These are phyloP conservation scores for Microbotryum intermedium DNA, from an alignment of 1,284 basidiomycete genomes.

Conservation along the genomic window DNA sequence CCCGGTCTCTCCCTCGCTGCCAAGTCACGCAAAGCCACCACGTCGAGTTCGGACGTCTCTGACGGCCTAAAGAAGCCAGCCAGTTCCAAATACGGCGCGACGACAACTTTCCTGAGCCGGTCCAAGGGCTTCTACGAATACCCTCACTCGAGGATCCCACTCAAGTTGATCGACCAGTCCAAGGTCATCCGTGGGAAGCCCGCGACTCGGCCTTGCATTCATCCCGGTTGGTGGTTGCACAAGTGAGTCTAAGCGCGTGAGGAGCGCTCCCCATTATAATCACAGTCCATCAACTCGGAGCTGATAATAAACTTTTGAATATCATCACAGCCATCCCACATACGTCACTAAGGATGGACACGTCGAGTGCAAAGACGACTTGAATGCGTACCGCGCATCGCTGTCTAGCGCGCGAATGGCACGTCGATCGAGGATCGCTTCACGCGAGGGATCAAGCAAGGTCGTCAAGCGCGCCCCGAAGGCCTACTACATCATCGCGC, in stretches of 20 bases:
- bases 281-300: too few species aligned
- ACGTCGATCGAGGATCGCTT: not conserved
- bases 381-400: not conserved
- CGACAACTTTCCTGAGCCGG: not conserved
- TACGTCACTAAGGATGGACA: not conserved
- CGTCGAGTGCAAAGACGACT: not conserved
- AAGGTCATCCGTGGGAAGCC: slow-evolving; percentile 11
- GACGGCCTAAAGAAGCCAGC: not conserved
- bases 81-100: not conserved
- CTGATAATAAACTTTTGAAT: too few species aligned
- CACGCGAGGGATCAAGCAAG: not conserved
- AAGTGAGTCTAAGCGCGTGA: too few species aligned
- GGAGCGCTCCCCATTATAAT: too few species aligned
- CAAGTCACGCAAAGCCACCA: not conserved
- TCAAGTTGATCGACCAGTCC: slow-evolving; percentile 5
- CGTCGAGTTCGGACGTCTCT: not conserved
- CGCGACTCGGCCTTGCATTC: slow-evolving; percentile 19
- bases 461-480: not conserved
- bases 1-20: not conserved
- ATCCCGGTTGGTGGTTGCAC: slow-evolving; percentile 16
- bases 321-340: not conserved
- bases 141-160: slow-evolving; percentile 2
- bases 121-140: slow-evolving; percentile 15
- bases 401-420: slow-evolving; percentile 7
- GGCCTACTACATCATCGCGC: not conserved